phyloP scores from a whole-genome alignment of 2,329 filamentous ascomycete species.

The Aschersonia sp. region DNA sequence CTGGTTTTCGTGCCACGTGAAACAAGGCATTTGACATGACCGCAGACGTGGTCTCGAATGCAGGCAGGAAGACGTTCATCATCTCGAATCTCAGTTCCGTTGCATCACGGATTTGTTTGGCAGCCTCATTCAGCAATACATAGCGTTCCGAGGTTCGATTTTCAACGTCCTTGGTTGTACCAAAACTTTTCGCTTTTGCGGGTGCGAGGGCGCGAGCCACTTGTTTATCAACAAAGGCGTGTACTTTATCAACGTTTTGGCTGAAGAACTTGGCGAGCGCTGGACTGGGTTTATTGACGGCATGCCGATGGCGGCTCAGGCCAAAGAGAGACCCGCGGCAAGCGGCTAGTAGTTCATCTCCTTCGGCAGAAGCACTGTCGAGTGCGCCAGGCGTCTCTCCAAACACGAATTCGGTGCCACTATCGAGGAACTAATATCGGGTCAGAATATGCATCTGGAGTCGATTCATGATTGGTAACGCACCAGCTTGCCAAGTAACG shows the following conservation, averaged over 20 bases:
- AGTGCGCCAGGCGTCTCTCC: constrained; percentile 1
- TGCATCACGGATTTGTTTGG: constrained; percentile 1
- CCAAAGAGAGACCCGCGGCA: constrained; percentile 1
- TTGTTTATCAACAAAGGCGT: constrained; percentile 3
- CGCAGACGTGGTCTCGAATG: constrained; percentile 2
- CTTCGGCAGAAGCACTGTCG: background rate
- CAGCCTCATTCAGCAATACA: constrained; percentile 3
- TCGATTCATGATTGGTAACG: background rate
- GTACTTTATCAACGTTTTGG: constrained; percentile 2
- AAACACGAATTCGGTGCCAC: constrained; percentile 4
- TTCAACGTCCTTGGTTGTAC: background rate
- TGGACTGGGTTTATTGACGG: background rate
- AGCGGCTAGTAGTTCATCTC: constrained; percentile 1
- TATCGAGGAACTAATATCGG: constrained; percentile 2
- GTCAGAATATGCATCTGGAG: background rate
- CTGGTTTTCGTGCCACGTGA: constrained; percentile 3
- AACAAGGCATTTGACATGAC: constrained; percentile 2
- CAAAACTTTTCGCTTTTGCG: background rate
- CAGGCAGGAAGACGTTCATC: constrained; percentile 4
- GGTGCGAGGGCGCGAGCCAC: constrained; percentile 1
- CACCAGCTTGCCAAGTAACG: constrained; percentile 3
- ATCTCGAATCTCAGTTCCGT: constrained; percentile 1
- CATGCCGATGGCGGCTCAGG: constrained; percentile 1
- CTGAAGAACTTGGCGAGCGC: background rate
- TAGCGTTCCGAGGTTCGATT: background rate